Base-by-base conservation (phyloP, 768 basidiomycete genomes). In the Mycena albidolilacea region DNA sequence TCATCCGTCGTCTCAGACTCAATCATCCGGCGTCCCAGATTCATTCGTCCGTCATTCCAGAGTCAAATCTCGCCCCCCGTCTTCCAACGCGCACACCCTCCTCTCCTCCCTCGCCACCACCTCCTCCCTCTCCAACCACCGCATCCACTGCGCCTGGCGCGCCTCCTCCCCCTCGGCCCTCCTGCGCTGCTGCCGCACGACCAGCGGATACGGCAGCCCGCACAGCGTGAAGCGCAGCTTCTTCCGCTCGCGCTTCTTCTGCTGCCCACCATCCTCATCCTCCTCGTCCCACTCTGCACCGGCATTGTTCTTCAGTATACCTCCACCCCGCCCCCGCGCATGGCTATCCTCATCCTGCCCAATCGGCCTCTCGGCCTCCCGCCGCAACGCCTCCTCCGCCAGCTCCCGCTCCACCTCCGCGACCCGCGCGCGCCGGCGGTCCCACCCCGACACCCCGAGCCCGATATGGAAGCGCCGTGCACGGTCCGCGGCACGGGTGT, bases 381-480 rank as follows among this genome's bases (percentile, higher is more conserved):
- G 11, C 19, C 55, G 11, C 3, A 30, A 5, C 30, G 55, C 55
- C 30, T 57, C 55, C 19, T 12, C 55, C 30, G 30, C 55, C 4
- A 30, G 19, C 19, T 23, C 30, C 23, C 11, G 11, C 55, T 57
- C 55, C 30, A 57, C 55, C 9, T 5, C 55, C 12, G 30, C 55
- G 30, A 23, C 30, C 5, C 55, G 55, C 30, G 55, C 55, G 55
- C 55, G 55, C 9, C 23, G 30, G 10, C 55, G 23, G 30, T 57
- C 55, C 12, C 19, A 35, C 7, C 30, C 23, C 1, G 30, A 35
- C 30, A 11, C 14, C 30, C 7, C 55, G 30, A 30, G 55, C 30
- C 30, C 55, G 30, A 57, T 57, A 30, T 57, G 55, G 55, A 57
- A 57, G 55, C 55, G 55, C 30, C 55, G 30, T 30, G 37, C 59